Evolutionary conservation across 257 asterid genomes (phyloP), one percentile per base, ranked within the genome.

Genomic region (Solanum bulbocastanum): DNA sequence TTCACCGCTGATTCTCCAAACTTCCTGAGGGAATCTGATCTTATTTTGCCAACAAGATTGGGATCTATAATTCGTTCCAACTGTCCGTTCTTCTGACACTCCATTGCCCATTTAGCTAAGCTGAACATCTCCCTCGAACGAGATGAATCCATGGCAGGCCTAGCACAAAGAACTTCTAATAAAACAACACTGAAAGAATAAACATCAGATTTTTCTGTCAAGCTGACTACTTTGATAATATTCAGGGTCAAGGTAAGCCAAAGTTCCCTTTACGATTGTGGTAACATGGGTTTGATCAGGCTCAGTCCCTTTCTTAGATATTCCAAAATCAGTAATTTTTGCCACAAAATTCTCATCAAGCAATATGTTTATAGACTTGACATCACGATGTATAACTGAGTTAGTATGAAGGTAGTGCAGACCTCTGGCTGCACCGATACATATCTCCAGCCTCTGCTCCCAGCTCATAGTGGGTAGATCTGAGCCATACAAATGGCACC

Each of bases 171-270:
- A 56, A 58, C 27, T 58, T 58, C 66, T 0, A 20, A 58, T 58
- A 58, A 7, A 58, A 58, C 66, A 58, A 58, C 66, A 58, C 66
- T 27, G 5, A 58, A 58, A 1, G 74, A 56, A 56, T 83, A 83
- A 52, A 83, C 86, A 66, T 83, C 86, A 23, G 86, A 83, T 83
- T 83, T 32, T 83, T 20, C 23, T 40, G 86, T 56, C 49, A 83
- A 83, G 23, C 20, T 1, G 74, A 5, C 12, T 2, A 5, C 74
- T 52, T 9, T 0, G 0, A 49, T 4, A 58, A 66, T 83, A 83
- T 30, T 83, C 74, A 36, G 86, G 87, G 37, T 83, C 87, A 27
- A 83, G n/a, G 36, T 83, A 83, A 2, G 25, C 87, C 2, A 10
- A 0, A 62, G 16, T n/a, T 62, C 71, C 71, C 0, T 62, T 4